Base-by-base conservation (phyloP, 2,329 filamentous ascomycete genomes). In the Fusarium oxysporum region DNA sequence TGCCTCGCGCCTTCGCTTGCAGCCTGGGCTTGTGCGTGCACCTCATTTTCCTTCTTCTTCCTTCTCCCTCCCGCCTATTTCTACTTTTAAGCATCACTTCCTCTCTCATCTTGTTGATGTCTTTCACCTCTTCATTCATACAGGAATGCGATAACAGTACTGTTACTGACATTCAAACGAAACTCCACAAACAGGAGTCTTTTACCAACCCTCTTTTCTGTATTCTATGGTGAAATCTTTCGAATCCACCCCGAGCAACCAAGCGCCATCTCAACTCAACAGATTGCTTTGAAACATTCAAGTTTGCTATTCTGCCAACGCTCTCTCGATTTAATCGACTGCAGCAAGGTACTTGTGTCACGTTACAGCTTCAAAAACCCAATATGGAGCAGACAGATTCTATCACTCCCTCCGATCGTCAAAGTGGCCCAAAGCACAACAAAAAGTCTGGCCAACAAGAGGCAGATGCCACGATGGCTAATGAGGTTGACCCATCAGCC, bases 351-450 rank as follows among this genome's bases (percentile, higher is more conserved):
- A 30, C 23, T 54, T 54, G 23, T 40, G 7, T 28, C 35, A 28
- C 25, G 13, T 8, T n/a, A 19, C 50, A 54, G 25, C 14, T 41
- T 43, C 11, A 30, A 8, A 25, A 25, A 6, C 33, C 25, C 41
- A 66, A 30, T 17, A 78, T 78, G 77, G 77, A 71, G 38, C 59
- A 68, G 7, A 65, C 66, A 17, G 69, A 73, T 38, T 59, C 73
- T 9, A 58, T 64, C 19, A 54, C 69, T 47, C 65, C 73, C 14
- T 62, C 69, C 21, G 77, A 77, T 41, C 65, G 66, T 41, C 76
- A 68, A 50, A 67, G 64, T 28, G 64, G 73, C 35, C 41, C 61
- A 40, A 68, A 72, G 14, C 25, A 64, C 16, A 62, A 68, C 38
- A 65, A 68, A 32, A 74, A 77, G 30, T 57, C 73, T 44, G 33